Conservation (phyloP, 2,329 filamentous ascomycete species). For the Neopestalotiopsis sp. region DNA sequence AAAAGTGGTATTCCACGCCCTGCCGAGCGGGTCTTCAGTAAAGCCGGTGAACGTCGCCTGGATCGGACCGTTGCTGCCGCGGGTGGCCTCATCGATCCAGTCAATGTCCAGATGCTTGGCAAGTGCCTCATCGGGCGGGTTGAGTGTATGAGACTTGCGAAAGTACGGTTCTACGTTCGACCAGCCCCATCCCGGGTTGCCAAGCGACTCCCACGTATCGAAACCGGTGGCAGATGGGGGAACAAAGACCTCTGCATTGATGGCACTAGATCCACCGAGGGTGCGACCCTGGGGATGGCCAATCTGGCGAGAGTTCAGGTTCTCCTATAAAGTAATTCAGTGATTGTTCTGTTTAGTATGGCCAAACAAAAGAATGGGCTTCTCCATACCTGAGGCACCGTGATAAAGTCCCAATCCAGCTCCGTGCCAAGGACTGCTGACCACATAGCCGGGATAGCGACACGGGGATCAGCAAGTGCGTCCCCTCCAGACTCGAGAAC, state of each 20-base stretch:
- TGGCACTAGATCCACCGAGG: not conserved
- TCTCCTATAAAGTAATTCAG: not conserved
- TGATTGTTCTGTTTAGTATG: not conserved
- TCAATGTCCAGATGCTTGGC: not conserved
- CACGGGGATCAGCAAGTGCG: slow-evolving; percentile 17
- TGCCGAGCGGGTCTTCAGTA: slow-evolving; percentile 27
- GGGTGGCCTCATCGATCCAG: not conserved
- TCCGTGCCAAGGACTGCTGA: slow-evolving; percentile 22
- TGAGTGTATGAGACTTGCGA: not conserved
- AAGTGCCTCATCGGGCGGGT: not conserved
- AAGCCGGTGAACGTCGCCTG: slow-evolving; percentile 30
- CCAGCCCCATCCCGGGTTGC: not conserved
- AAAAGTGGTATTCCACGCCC: slow-evolving; percentile 32
- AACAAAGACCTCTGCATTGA: not conserved
- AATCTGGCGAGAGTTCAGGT: not conserved
- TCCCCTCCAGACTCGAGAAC: not conserved
- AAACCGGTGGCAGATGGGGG: not conserved
- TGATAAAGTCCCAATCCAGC: slow-evolving; percentile 23
- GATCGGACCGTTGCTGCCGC: slow-evolving; percentile 23
- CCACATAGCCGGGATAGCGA: slow-evolving; percentile 22
- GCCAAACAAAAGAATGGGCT: slow-evolving; percentile 3
- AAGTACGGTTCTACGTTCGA: not conserved
- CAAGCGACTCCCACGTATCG: not conserved
- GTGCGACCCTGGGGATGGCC: not conserved
- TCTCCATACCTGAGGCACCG: slow-evolving; percentile 22